Percentiles rank a stretch among this genome's conserved stretches.
Evolutionary conservation across 2,329 filamentous ascomycete species (phyloP).

Genomic region (Aspergillus clavatus): DNA sequence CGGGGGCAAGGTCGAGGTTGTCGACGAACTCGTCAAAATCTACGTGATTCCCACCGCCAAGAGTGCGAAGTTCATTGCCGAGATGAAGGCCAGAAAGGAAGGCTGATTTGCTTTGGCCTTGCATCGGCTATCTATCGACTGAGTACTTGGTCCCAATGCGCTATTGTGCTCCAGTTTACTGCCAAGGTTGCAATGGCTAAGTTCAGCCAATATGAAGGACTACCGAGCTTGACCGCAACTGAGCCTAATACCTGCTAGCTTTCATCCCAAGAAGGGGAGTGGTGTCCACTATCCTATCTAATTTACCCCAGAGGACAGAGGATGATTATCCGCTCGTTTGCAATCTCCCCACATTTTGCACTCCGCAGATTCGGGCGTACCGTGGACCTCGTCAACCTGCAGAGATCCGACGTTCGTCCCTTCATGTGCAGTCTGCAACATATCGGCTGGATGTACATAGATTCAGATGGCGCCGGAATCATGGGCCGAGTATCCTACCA

Average conservation of each 20-base stretch:
- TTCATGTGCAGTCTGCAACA: neutral
- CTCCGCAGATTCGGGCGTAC: neutral
- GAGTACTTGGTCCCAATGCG: neutral
- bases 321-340: too few species aligned
- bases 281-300: neutral
- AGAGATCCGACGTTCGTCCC: neutral
- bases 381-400: neutral
- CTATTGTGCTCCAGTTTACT: too few species aligned
- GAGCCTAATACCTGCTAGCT: too few species aligned
- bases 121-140: too few species aligned
- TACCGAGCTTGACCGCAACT: neutral
- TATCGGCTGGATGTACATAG: neutral
- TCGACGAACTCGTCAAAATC: slow-evolving; percentile 78
- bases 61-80: slow-evolving; percentile 70
- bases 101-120: slow-evolving; percentile 17
- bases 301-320: neutral
- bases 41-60: slow-evolving; percentile 72
- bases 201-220: neutral
- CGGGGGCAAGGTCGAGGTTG: slow-evolving; percentile 75
- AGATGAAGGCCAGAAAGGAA: slow-evolving; percentile 71
- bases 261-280: too few species aligned
- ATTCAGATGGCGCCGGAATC: neutral
- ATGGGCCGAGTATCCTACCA: neutral
- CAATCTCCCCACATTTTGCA: neutral
- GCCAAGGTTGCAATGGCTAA: neutral